Evolutionary conservation across 148 eudicot species (phyloP).

Genomic region (Simmondsia chinensis): DNA sequence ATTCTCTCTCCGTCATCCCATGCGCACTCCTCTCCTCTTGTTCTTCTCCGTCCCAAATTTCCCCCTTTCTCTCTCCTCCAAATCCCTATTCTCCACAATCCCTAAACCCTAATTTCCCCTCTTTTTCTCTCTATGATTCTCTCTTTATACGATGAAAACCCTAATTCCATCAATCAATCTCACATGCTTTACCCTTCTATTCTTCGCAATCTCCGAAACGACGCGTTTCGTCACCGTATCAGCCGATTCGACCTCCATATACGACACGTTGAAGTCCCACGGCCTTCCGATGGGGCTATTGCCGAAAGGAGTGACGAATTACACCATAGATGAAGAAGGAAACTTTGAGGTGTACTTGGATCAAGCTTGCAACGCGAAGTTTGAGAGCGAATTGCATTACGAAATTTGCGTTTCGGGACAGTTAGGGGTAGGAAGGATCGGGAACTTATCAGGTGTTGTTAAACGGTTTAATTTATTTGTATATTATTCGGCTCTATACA

Average conservation of each 20-base stretch:
- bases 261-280: constrained; percentile 37
- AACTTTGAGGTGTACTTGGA: constrained; percentile 47
- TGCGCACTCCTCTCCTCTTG: too few relatives aligned
- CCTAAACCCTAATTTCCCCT: too few relatives aligned
- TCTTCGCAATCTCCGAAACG: background rate
- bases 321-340: constrained; percentile 27
- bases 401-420: constrained; percentile 57
- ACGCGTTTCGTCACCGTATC: background rate
- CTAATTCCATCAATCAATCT: background rate
- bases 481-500: too few relatives aligned
- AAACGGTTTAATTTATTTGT: too few relatives aligned
- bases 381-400: constrained; percentile 67
- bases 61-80: too few relatives aligned
- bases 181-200: background rate
- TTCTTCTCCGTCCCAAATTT: too few relatives aligned
- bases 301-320: constrained; percentile 58
- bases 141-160: background rate
- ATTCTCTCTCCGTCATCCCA: too few relatives aligned
- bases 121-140: constrained; percentile 7
- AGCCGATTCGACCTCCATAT: constrained; percentile 29
- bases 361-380: constrained; percentile 57
- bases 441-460: constrained; percentile 32
- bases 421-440: constrained; percentile 42
- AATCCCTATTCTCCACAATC: too few relatives aligned
- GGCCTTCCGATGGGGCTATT: constrained; percentile 71